Percentiles rank a stretch among this genome's conserved stretches.
Conservation (phyloP, 2,329 filamentous ascomycete genomes). For the Fusarium falciforme region DNA sequence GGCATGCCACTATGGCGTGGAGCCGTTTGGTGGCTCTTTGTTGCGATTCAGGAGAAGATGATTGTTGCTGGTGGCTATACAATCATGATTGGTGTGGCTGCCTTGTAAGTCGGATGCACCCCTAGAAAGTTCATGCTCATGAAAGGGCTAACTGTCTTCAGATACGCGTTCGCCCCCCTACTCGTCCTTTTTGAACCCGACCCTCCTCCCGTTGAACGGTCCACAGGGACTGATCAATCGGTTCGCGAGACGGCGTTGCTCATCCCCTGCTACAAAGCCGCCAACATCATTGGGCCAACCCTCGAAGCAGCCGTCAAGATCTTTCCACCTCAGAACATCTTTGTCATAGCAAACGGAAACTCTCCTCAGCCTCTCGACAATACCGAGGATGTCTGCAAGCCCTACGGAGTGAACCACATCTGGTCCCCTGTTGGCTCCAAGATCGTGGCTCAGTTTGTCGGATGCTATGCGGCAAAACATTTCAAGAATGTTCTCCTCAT, state of each 20-base stretch:
- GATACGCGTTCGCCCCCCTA: slow-evolving; percentile 10
- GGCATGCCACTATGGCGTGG: slow-evolving; percentile 17
- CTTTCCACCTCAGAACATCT: slow-evolving; percentile 16
- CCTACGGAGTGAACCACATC: slow-evolving; percentile 17
- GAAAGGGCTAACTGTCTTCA: not conserved
- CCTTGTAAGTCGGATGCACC: not conserved
- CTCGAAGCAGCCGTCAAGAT: slow-evolving; percentile 12
- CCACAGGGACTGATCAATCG: not conserved
- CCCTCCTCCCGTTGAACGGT: not conserved
- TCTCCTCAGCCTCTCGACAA: slow-evolving; percentile 16
- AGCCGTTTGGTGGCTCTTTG: slow-evolving; percentile 9
- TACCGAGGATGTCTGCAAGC: slow-evolving; percentile 13
- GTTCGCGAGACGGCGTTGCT: slow-evolving; percentile 8
- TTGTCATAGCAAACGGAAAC: slow-evolving; percentile 27
- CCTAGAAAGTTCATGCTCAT: not conserved
- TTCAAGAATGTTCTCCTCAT: slow-evolving; percentile 21
- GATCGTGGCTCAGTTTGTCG: slow-evolving; percentile 24
- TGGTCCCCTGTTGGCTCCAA: slow-evolving; percentile 25
- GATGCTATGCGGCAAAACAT: slow-evolving; percentile 3
- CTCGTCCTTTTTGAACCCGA: slow-evolving; percentile 8
- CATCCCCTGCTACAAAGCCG: slow-evolving; percentile 26
- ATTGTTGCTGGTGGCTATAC: slow-evolving; percentile 1
- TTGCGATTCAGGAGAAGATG: slow-evolving; percentile 2
- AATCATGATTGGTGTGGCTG: slow-evolving; percentile 3
- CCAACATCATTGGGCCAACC: slow-evolving; percentile 13